Evolutionary conservation across 768 basidiomycete species (phyloP).

Genomic region (Ramaria sp.): DNA sequence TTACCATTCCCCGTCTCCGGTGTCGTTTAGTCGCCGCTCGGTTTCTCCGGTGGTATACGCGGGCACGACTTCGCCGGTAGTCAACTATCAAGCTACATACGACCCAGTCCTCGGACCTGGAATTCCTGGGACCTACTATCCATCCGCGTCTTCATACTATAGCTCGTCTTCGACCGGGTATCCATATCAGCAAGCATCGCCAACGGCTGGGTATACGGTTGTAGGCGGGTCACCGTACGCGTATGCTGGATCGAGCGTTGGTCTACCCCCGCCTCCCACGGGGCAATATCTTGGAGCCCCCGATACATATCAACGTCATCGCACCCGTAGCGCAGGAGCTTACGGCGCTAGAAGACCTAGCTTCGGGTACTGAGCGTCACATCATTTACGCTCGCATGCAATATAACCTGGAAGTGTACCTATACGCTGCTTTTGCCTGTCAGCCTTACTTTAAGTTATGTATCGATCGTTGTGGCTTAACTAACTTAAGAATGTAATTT

Average conservation of each 20-base stretch:
- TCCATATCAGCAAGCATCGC: neutral
- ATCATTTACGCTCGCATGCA: too few species aligned
- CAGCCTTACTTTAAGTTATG: too few species aligned
- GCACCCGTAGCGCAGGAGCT: neutral
- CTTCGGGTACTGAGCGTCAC: neutral
- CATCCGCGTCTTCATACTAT: neutral
- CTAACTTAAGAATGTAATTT: too few species aligned
- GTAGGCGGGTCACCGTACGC: neutral
- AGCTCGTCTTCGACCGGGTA: neutral
- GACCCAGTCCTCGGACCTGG: constrained; percentile 4
- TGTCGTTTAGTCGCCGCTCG: neutral
- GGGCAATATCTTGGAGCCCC: neutral
- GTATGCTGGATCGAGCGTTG: neutral
- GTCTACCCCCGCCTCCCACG: neutral
- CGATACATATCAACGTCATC: neutral
- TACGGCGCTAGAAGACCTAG: neutral
- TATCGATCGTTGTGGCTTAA: too few species aligned
- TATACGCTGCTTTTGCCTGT: too few species aligned
- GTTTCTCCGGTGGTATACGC: neutral
- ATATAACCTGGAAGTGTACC: too few species aligned
- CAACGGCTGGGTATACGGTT: neutral
- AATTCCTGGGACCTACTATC: constrained; percentile 8
- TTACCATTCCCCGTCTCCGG: neutral
- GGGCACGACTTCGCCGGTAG: neutral
- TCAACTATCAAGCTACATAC: neutral